Base-by-base conservation (phyloP, 208 protist species). In the Leptomonas seymouri region DNA sequence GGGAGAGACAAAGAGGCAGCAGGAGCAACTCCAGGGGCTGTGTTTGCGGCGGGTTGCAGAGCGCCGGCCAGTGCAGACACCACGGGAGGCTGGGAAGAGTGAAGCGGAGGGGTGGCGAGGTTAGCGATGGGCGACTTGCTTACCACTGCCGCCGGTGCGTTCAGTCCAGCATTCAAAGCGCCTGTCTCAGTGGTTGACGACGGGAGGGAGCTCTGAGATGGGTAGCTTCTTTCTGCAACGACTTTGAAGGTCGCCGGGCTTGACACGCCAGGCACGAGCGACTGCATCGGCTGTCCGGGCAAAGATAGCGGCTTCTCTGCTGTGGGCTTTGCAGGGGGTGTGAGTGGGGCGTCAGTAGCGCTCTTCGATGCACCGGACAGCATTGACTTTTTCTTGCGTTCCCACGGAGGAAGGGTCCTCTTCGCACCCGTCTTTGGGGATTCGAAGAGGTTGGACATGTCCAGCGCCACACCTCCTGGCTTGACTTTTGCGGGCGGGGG, bases 381-480 rank as follows among this genome's bases (percentile, higher is more conserved):
- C 12, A 63, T 23, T 8, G 61, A 58, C 21, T 64, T 57, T 20
- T 64, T 56, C 46, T 72, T 74, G 11, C 71, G 81, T 51, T 78
- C 60, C 76, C 81, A 86, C 34, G 81, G 81, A 16, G 81, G 81
- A n/a, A 87, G 30, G 16, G 65, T 53, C 57, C 82, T 82, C 53
- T 76, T 81, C 23, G 25, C 34, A 20, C 60, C 45, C 49, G 75
- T 77, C 41, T 67, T 78, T 21, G 30, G 65, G 4, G 66, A 36
- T 0, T 55, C 71, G 31, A 87, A 82, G 42, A 82, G 31, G 30
- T 73, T 62, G 0, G 72, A 70, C 81, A 87, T 87, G 71, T 87
- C 81, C 16, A 87, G 53, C 27, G 36, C 49, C 25, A 87, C 62
- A n/a, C 81, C 81, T 41, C 78, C 78, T 11, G 65, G 46, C 36